Conservation (phyloP, 2,329 filamentous ascomycete species). For the Periglandula ipomoeae region DNA sequence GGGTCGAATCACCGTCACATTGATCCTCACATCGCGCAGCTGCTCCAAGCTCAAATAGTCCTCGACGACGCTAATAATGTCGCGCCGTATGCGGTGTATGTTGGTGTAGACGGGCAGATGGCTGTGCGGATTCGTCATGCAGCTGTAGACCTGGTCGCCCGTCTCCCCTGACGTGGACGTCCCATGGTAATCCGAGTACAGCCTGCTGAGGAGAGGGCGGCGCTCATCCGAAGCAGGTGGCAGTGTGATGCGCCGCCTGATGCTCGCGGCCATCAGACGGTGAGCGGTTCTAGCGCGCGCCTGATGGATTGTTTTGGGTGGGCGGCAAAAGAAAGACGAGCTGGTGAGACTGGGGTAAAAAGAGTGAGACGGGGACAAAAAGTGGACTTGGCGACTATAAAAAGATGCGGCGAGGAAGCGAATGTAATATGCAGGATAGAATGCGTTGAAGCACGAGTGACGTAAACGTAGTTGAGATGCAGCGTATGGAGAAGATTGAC, state of each 20-base stretch:
- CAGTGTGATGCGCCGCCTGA: conserved; percentile 22
- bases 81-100: conserved; percentile 61
- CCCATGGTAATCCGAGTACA: conserved; percentile 20
- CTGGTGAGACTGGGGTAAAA: no score
- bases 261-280: conserved; percentile 12
- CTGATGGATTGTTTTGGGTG: no score
- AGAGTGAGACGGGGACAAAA: no score
- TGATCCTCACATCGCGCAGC: conserved; percentile 72
- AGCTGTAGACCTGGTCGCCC: conserved; percentile 37
- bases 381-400: no score
- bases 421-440: not conserved
- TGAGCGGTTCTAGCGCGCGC: not conserved
- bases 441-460: not conserved
- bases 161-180: conserved; percentile 19
- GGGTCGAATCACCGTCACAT: conserved; percentile 68
- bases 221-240: conserved; percentile 21
- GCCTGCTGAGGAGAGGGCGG: conserved; percentile 24
- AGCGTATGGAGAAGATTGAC: no score
- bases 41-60: conserved; percentile 62
- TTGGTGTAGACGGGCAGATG: conserved; percentile 66
- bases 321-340: no score
- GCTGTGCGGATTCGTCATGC: conserved; percentile 47
- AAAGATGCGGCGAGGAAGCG: no score
- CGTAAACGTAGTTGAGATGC: no score
- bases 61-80: conserved; percentile 55